A percentile compares a stretch with the other conserved stretches of the same genome.
phyloP scores from a whole-genome alignment of 441 rosid species.

The Pelargonium australe region DNA sequence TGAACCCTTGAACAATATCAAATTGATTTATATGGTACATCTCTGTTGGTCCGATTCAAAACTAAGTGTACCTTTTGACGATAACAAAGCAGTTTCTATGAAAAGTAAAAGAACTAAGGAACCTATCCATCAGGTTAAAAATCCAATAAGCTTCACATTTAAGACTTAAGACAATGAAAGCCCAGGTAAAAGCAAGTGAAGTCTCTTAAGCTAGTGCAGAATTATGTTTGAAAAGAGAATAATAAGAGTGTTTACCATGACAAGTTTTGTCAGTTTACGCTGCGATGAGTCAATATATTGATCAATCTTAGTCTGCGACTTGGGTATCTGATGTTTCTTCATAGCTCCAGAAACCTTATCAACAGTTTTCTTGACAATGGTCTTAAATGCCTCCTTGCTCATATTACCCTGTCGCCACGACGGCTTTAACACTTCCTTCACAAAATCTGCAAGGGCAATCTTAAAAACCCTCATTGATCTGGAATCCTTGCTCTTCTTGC shows the following conservation, averaged over 20 bases:
- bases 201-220: not conserved
- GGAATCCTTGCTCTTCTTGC: conserved; percentile 49
- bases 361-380: conserved; percentile 79
- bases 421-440: conserved; percentile 79
- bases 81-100: no score
- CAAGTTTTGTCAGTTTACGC: conserved; percentile 79
- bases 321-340: conserved; percentile 67
- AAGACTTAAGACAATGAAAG: not conserved
- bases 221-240: not conserved
- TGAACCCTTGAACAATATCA: no score
- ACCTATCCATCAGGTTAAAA: no score
- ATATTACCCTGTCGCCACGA: conserved; percentile 89
- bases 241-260: conserved; percentile 49
- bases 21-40: no score
- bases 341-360: conserved; percentile 80
- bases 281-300: conserved; percentile 66
- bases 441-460: conserved; percentile 67
- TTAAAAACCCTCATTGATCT: conserved; percentile 68
- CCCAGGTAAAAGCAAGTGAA: not conserved
- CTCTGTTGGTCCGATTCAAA: no score
- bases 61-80: no score
- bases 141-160: not conserved
- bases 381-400: conserved; percentile 95
- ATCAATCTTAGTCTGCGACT: conserved; percentile 72
- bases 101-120: no score